Conservation (phyloP, 129 eudicot species). For the Artemisia annua region DNA sequence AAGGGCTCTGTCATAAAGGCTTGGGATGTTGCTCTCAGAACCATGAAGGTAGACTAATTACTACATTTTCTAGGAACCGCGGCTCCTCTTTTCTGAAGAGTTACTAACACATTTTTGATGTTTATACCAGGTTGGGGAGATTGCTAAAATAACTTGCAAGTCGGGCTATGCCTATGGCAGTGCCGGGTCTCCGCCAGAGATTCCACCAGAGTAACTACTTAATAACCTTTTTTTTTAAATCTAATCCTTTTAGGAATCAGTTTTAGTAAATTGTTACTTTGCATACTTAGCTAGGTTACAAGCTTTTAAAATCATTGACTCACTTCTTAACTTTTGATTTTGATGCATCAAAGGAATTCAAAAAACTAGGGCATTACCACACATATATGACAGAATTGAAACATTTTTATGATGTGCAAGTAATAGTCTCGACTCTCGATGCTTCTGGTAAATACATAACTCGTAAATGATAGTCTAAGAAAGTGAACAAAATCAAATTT, state of each 20-base stretch:
- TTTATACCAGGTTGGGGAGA: slow-evolving; percentile 79
- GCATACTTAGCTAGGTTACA: no score
- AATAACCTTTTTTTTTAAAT: slow-evolving; percentile 1
- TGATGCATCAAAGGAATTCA: no score
- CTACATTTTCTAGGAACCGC: not conserved
- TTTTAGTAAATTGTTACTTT: not conserved
- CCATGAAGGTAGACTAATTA: slow-evolving; percentile 96
- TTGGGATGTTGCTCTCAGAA: slow-evolving; percentile 94
- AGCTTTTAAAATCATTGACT: no score
- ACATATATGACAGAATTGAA: no score
- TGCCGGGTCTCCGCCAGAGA: slow-evolving; percentile 71
- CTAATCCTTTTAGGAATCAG: not conserved
- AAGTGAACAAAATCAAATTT: no score
- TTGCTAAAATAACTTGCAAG: slow-evolving; percentile 87
- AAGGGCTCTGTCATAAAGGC: slow-evolving; percentile 86
- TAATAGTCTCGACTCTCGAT: no score
- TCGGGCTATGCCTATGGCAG: slow-evolving; percentile 90
- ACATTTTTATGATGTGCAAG: no score
- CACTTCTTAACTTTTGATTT: no score
- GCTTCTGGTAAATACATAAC: no score
- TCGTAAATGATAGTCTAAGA: not conserved
- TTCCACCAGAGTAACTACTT: slow-evolving; percentile 38
- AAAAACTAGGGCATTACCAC: no score
- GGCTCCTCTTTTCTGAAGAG: not conserved
- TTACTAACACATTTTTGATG: not conserved